Evolutionary conservation across 805 yeast genomes (phyloP), one percentile per base, ranked within the genome.

Genomic region (Candida incommunis): DNA sequence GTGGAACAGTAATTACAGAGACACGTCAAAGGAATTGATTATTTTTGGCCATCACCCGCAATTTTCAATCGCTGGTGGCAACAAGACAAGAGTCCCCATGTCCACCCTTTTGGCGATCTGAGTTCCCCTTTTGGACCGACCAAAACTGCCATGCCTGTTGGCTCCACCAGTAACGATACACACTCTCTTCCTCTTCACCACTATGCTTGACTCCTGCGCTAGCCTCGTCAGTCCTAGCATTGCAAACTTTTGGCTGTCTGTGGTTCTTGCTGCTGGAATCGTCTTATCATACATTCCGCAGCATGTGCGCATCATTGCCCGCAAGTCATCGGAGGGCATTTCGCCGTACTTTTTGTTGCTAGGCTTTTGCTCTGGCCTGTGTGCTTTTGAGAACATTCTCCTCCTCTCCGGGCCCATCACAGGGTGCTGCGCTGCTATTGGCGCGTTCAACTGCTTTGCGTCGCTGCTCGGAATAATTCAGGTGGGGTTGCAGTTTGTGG

Each of bases 271-370:
- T 0, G 42, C 74, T 1, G 94, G 87, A 2, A 82, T 85, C 5
- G 73, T 78, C 26, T 52, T 70, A 9, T 80, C 90, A 40, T 85
- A 85, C 57, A 44, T 79, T 2, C 95, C 95, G 0, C 95, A 85
- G 63, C 84, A 80, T 58, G 46, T 67, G 40, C 71, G 78, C 40
- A 76, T 85, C 45, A 60, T 74, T 43, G 52, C 57, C 18, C 70
- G 86, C 43, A 61, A 71, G 43, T 71, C 86, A 3, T 76, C 88
- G 11, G 87, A 83, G 56, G 95, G 95, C 3, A 64, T 85, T 21
- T 80, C 88, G 3, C 83, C 88, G 11, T 68, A 72, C 52, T 85
- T 78, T 56, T 65, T 85, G 25, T 62, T 85, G 13, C 68, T 86
- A 35, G 92, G 92, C 3, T 73, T 80, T 3, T 60, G 79, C 42